Evolutionary conservation across 2,329 filamentous ascomycete genomes (phyloP), one percentile per base, ranked within the genome.

Genomic region (Colletotrichum sp.): DNA sequence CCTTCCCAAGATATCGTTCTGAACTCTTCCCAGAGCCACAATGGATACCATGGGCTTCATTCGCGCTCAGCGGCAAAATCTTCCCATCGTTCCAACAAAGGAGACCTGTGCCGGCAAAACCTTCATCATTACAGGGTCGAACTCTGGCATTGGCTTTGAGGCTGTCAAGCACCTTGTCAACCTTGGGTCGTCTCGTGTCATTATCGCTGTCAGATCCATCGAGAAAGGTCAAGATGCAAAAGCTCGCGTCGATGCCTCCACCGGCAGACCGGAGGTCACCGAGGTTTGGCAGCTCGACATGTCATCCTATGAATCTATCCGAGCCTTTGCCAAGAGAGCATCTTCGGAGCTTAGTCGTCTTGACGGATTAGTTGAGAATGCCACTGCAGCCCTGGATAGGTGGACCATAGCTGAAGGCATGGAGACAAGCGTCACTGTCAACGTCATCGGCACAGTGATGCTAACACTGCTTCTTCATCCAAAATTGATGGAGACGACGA

Each of bases 401-500:
- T 88, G 82, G 66, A 64, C 78, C 1, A 28, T 81, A 0, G 81
- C 81, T 5, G 88, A 89, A 66, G 88, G 85, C 4, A 86, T 88
- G 48, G 91, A 92, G 79, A 83, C 79, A 28, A 88, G 84, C 1
- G 80, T 92, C 74, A 87, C 84, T 0, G 25, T 82, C 27, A 82
- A 82, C 9, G 75, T 82, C 5, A 55, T 82, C 1, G 75, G 77
- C 1, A 81, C 80, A 0, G 77, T 80, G 6, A 52, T 52, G 43
- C 43, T 52, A 10, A n/a, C 43, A 13, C 10, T 52, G 43, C 43
- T 52, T 8, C 43, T 52, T 52, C 39, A 52, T 8, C 43, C 43
- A 6, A 52, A 52, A n/a, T 13, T 52, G 43, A 52, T 52, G 43
- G 10, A 52, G 12, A 52, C 43, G n/a, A 12, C 43, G 10, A 52